Base-by-base conservation (phyloP, 495 filamentous ascomycete genomes). In the Annulohypoxylon stygium region DNA sequence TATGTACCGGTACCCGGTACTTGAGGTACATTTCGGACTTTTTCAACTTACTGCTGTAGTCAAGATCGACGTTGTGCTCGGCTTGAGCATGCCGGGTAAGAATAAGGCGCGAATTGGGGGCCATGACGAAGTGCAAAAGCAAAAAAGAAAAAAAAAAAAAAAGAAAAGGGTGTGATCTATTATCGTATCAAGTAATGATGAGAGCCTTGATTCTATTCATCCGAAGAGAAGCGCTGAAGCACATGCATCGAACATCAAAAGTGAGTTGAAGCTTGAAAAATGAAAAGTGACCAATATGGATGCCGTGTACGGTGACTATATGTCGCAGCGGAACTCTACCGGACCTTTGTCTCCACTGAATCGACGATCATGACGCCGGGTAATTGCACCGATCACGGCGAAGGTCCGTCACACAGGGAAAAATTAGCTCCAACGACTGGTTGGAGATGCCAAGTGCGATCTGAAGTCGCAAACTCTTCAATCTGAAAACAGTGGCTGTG, bases 1-100 rank as follows among this genome's bases (percentile, higher is more conserved):
- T 11, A 4, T 14, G 39, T 25, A 11, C 10, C 14, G 16, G 59
- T 48, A 16, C 41, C 10, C 14, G 16, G 59, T 48, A 16, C 41
- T 33, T 26, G 3, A 20, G 48, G 41, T 50, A 30, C 36, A 14
- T 47, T 47, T 4, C 4, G 23, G n/a, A 25, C 20, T 45, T 12
- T 36, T n/a, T n/a, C n/a, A 41, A 75, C 75, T 71, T 58, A 75
- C 75, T 77, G 60, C 61, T 73, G 54, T 75, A 77, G 47, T 77
- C 75, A 2, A 67, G 61, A 54, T 80, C 66, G 33, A 80, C 80
- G 74, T 89, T 89, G 75, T 88, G 88, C 30, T 86, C 77, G 1
- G 86, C 87, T 76, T 90, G 80, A 26, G 87, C 88, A 68, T 89
- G 88, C 54, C 88, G 83, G 57, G 88, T 86, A 33, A 89, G 81